phyloP scores from a whole-genome alignment of 2,329 filamentous ascomycete species.

The Nigrospora sphaerica region DNA sequence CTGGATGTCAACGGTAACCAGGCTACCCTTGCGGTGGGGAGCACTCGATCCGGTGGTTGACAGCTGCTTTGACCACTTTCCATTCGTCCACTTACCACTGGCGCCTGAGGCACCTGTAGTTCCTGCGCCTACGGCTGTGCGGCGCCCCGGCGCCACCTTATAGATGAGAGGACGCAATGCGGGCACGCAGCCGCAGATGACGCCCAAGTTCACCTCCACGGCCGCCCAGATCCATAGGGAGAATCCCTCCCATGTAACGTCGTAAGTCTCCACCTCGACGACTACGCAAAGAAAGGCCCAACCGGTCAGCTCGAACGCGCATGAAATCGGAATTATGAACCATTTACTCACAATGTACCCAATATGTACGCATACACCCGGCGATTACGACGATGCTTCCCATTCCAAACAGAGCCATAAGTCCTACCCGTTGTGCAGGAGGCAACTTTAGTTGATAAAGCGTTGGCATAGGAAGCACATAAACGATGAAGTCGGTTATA shows the following conservation, averaged over 20 bases:
- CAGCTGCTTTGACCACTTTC: too few relatives aligned
- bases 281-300: too few relatives aligned
- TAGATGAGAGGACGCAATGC: conserved; percentile 18
- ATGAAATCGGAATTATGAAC: too few relatives aligned
- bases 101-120: too few relatives aligned
- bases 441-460: conserved; percentile 24
- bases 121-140: too few relatives aligned
- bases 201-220: conserved; percentile 31
- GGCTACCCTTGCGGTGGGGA: too few relatives aligned
- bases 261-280: conserved; percentile 27
- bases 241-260: conserved; percentile 33
- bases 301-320: too few relatives aligned
- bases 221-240: conserved; percentile 34
- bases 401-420: conserved; percentile 28
- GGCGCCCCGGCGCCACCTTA: too few relatives aligned
- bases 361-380: conserved; percentile 28
- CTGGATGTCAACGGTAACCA: too few relatives aligned
- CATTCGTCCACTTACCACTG: too few relatives aligned
- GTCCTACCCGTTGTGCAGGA: conserved; percentile 22
- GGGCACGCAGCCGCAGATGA: conserved; percentile 32
- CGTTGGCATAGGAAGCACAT: conserved; percentile 27
- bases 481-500: conserved; percentile 26
- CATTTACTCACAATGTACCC: conserved; percentile 16
- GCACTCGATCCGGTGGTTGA: too few relatives aligned
- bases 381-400: conserved; percentile 30